Conservation (phyloP, 2,329 filamentous ascomycete species). For the Gyromitra esculenta region DNA sequence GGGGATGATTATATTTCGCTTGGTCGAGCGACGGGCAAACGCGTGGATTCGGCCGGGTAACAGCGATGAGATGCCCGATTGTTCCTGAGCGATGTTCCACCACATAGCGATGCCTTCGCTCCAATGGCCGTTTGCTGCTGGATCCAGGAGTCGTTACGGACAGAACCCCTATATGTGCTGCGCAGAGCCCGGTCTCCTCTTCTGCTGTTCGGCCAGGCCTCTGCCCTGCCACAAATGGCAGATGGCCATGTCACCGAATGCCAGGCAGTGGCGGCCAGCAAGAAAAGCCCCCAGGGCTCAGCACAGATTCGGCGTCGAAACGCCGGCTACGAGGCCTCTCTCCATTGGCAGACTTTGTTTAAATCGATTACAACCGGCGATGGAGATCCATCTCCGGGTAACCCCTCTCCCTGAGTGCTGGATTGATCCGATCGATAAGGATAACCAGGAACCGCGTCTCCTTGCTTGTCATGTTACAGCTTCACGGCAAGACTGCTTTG, state of each 20-base stretch:
- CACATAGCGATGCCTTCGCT: not conserved
- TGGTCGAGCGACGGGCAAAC: conserved; percentile 26
- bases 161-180: too few species aligned
- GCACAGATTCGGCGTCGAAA: not conserved
- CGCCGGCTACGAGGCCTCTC: conserved; percentile 9
- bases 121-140: too few species aligned
- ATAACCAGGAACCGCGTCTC: not conserved
- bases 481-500: too few species aligned
- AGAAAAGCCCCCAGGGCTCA: not conserved
- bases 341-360: not conserved
- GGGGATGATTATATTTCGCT: conserved; percentile 36
- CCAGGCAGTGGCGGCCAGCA: not conserved
- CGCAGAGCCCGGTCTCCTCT: not conserved
- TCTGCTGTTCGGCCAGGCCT: not conserved
- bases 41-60: conserved; percentile 42
- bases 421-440: not conserved
- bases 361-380: not conserved
- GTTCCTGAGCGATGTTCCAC: not conserved
- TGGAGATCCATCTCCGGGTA: not conserved
- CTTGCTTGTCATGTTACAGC: not conserved
- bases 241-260: not conserved
- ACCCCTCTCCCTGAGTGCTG: not conserved
- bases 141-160: too few species aligned
- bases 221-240: not conserved
- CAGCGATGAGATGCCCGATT: conserved; percentile 16